Evolutionary conservation across 805 yeast genomes (phyloP).

Genomic region (Scheffersomyces amazonensis): DNA sequence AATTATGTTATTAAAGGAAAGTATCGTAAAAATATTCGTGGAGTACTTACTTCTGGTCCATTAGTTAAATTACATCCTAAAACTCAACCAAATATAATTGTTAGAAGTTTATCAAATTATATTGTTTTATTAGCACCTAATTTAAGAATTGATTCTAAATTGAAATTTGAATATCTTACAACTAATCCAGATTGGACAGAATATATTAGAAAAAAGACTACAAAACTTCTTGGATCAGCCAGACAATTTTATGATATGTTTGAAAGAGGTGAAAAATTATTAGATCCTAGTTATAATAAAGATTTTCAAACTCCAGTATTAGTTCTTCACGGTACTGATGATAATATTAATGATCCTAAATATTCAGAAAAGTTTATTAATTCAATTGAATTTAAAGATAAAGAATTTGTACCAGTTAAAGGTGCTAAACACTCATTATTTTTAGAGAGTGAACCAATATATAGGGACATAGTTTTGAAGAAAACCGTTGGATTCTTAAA

Average conservation of each 20-base stretch:
- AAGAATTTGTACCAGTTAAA: conserved; percentile 20
- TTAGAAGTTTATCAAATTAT: conserved; percentile 41
- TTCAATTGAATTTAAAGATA: conserved; percentile 28
- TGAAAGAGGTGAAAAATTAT: conserved; percentile 54
- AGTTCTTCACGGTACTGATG: conserved; percentile 62
- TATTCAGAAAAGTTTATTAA: conserved; percentile 44
- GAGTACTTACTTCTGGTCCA: conserved; percentile 57
- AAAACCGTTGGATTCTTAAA: no score
- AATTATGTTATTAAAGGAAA: conserved; percentile 62
- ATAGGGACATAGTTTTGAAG: conserved; percentile 27
- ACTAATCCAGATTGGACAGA: conserved; percentile 44
- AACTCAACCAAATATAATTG: conserved; percentile 49
- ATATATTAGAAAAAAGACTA: conserved; percentile 39
- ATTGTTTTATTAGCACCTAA: conserved; percentile 42
- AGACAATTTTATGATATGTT: conserved; percentile 62
- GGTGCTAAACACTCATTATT: conserved; percentile 44
- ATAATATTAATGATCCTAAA: conserved; percentile 53
- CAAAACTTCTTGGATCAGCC: conserved; percentile 48
- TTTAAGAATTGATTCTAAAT: conserved; percentile 50
- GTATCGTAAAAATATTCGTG: conserved; percentile 42
- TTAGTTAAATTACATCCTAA: conserved; percentile 55
- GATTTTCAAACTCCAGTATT: conserved; percentile 42
- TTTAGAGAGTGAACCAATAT: conserved; percentile 44
- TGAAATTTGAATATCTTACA: conserved; percentile 55
- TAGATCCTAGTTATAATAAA: conserved; percentile 32